A percentile compares a stretch with the other conserved stretches of the same genome.
Conservation (phyloP, 352 stramenopile genomes). For the Phytophthora colocasiae region DNA sequence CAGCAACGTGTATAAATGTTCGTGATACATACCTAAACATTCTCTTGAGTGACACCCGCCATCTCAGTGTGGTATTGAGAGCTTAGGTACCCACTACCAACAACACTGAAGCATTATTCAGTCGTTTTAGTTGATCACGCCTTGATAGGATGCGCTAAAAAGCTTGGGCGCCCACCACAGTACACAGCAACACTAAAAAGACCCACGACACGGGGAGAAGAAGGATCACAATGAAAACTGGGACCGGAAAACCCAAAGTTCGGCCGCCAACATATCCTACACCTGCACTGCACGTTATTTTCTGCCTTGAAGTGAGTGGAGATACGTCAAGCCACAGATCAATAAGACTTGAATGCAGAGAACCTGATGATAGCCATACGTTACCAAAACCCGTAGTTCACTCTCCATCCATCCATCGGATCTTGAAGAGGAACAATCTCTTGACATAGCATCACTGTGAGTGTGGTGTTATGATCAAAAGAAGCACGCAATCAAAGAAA, state of each 20-base stretch:
- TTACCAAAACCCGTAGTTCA: slow-evolving; percentile 18
- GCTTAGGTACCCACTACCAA: slow-evolving; percentile 2
- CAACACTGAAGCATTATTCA: not conserved
- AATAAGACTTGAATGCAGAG: not conserved
- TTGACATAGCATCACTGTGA: slow-evolving; percentile 5
- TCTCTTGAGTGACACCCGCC: not conserved
- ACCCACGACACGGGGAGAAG: not conserved
- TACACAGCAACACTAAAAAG: not conserved
- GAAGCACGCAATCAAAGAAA: not conserved
- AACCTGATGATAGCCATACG: not conserved
- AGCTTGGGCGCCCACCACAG: not conserved
- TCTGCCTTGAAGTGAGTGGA: not conserved
- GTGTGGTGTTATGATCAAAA: not conserved
- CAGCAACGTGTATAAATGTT: slow-evolving; percentile 16
- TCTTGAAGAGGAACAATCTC: slow-evolving; percentile 21
- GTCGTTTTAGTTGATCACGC: slow-evolving; percentile 4
- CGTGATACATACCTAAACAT: not conserved
- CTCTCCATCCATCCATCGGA: slow-evolving; percentile 6
- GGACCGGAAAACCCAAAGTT: slow-evolving; percentile 18
- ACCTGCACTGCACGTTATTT: not conserved
- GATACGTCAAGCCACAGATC: slow-evolving; percentile 2
- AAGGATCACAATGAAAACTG: slow-evolving; percentile 2
- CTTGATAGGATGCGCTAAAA: slow-evolving; percentile 6
- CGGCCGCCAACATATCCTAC: not conserved
- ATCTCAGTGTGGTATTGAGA: slow-evolving; percentile 13